Percentiles rank a stretch among this genome's conserved stretches.
Conservation (phyloP, 768 basidiomycete genomes). For the Lactifluus piperatus region DNA sequence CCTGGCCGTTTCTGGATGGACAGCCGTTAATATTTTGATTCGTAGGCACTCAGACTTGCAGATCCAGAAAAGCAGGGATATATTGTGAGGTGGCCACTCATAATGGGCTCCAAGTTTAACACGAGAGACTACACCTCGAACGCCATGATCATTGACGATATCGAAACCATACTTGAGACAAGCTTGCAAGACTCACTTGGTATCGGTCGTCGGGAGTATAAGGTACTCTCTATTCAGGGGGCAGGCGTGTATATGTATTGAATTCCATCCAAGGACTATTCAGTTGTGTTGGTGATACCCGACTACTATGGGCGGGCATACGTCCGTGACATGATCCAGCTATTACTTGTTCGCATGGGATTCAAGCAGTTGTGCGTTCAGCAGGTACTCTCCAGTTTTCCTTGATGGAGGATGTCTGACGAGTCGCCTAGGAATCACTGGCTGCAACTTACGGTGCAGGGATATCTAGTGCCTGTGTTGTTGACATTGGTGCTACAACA, state of each 20-base stretch:
- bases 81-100: conserved; percentile 63
- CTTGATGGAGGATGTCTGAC: conserved; percentile 1
- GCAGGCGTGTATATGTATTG: conserved; percentile 1
- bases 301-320: conserved; percentile 86
- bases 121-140: conserved; percentile 62
- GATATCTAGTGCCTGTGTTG: conserved; percentile 89
- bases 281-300: conserved; percentile 82
- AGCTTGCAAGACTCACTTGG: conserved; percentile 54
- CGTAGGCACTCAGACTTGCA: conserved; percentile 59
- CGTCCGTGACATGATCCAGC: conserved; percentile 64
- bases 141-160: conserved; percentile 66
- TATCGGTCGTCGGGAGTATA: conserved; percentile 45
- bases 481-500: conserved; percentile 82
- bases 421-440: conserved; percentile 62
- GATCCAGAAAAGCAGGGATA: conserved; percentile 64
- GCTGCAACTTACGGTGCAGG: conserved; percentile 95
- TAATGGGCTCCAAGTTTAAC: conserved; percentile 79
- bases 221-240: conserved; percentile 35
- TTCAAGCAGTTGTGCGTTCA: conserved; percentile 92
- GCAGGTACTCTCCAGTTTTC: conserved; percentile 45
- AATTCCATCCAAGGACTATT: conserved; percentile 54
- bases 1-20: background rate
- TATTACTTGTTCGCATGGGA: conserved; percentile 71
- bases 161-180: conserved; percentile 57
- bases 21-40: background rate